These are phyloP conservation scores for Aquilaria agallochum DNA, from an alignment of 441 rosid species.

Conservation along the genomic window DNA sequence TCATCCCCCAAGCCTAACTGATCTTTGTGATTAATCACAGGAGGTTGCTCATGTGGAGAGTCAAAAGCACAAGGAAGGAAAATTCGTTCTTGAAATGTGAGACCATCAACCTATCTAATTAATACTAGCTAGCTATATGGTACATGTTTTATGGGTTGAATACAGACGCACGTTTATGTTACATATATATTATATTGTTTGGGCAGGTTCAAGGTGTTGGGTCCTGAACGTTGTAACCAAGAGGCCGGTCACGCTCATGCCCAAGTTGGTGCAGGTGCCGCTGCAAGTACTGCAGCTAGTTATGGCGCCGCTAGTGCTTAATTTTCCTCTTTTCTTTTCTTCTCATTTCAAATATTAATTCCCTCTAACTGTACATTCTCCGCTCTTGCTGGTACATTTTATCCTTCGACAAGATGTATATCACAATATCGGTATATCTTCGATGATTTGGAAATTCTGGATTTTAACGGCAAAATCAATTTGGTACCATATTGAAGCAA, in stretches of 20 bases:
- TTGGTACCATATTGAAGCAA: no score
- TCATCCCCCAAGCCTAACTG: background rate
- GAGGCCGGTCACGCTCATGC: slow-evolving; percentile 32
- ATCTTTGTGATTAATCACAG: slow-evolving; percentile 27
- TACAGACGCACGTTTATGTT: slow-evolving; percentile 11
- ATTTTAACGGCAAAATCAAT: no score
- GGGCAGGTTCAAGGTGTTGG: slow-evolving; percentile 71
- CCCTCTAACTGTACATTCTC: no score
- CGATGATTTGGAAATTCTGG: no score
- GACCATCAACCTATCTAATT: no score
- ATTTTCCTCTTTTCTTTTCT: no score
- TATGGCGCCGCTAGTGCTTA: no score
- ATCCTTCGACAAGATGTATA: no score
- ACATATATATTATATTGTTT: background rate
- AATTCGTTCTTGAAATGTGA: slow-evolving; percentile 77
- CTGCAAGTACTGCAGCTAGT: slow-evolving; percentile 8
- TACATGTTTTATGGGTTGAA: background rate
- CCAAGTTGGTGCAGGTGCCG: slow-evolving; percentile 44
- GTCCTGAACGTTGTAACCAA: slow-evolving; percentile 52
- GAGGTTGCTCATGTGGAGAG: slow-evolving; percentile 52
- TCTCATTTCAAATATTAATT: no score
- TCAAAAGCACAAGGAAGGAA: slow-evolving; percentile 85
- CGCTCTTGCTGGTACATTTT: no score
- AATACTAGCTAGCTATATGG: slow-evolving; percentile 1
- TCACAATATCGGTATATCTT: no score